Percentiles rank a stretch among this genome's conserved stretches.
Evolutionary conservation across 192 early-diverging fungal genomes (phyloP).

Genomic region (Haplosporangium gracile): DNA sequence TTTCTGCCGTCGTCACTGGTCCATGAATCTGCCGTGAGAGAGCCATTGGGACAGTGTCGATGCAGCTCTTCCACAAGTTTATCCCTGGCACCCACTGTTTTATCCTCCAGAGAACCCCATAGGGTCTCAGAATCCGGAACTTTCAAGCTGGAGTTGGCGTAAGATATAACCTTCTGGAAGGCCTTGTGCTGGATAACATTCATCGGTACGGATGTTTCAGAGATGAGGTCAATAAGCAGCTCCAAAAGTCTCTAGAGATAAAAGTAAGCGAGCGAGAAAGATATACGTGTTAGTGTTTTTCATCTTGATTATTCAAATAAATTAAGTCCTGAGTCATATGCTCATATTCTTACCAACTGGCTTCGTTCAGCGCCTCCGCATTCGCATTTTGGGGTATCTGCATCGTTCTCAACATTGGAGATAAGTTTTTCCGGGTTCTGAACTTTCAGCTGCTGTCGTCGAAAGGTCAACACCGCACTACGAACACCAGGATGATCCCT

Average conservation of each 20-base stretch:
- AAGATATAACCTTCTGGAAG: conserved; percentile 5
- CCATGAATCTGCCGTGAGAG: conserved; percentile 24
- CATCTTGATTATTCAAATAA: neutral
- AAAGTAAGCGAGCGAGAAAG: neutral
- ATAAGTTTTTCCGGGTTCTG: conserved; percentile 16
- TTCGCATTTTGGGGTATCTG: neutral
- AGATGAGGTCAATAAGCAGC: conserved; percentile 14
- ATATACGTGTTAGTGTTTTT: neutral
- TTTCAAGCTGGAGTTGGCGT: neutral
- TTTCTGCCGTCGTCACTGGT: conserved; percentile 22
- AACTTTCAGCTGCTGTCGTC: neutral
- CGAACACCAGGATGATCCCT: conserved; percentile 17
- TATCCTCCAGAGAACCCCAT: neutral
- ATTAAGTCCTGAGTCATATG: neutral
- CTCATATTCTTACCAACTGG: conserved; percentile 10
- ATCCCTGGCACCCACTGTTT: neutral
- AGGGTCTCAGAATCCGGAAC: neutral
- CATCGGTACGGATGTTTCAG: conserved; percentile 16
- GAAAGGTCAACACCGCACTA: conserved; percentile 12
- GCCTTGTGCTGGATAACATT: conserved; percentile 10
- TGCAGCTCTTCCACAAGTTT: conserved; percentile 12
- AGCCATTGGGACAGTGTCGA: conserved; percentile 14
- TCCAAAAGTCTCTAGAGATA: neutral
- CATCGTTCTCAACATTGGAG: conserved; percentile 4
- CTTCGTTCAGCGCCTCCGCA: neutral